Evolutionary conservation across 768 basidiomycete species (phyloP), one percentile per base, ranked within the genome.

Genomic region (Gloeopeniophorella convolvens): DNA sequence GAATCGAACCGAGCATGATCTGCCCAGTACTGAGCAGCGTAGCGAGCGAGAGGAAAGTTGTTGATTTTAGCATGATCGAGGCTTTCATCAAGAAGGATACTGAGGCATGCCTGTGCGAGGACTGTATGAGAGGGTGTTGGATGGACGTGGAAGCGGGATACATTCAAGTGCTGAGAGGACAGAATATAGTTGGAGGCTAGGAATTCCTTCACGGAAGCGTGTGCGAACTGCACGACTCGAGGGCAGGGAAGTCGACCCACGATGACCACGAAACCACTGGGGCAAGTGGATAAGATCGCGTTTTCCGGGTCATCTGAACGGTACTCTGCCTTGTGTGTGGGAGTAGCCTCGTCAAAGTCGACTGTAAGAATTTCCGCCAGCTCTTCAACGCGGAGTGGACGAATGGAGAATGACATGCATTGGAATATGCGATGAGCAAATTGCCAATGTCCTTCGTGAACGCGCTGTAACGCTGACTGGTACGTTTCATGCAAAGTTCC

Each of bases 141-240:
- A 30, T 21, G 26, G n/a, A 52, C 11, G 13, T 35, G 18, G 39
- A 32, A 48, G 15, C 7, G 3, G 13, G 51, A 46, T 20, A 33
- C 32, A 20, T 16, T 8, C 0, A 18, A 1, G 10, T 12, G 4
- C 28, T 24, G 31, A 52, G 51, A 9, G 45, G 51, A n/a, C n/a
- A n/a, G n/a, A n/a, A n/a, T n/a, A n/a, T n/a, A n/a, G 6, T 28
- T 24, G 0, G 51, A 52, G 8, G 21, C 18, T 24, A 52, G 24
- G 6, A 42, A 52, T 7, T 52, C 51, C 16, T 41, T 52, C 12
- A 52, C 51, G 2, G 51, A 34, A 26, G 47, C 39, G 40, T 52
- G 51, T 0, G 44, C 23, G 13, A 52, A 52, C n/a, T 52, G 51
- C 2, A 46, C 39, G 1, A 46, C 24, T 4, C n/a, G n/a, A n/a